phyloP scores from a whole-genome alignment of 371 early-diverging fungal species.

The Coemansia sp. region DNA sequence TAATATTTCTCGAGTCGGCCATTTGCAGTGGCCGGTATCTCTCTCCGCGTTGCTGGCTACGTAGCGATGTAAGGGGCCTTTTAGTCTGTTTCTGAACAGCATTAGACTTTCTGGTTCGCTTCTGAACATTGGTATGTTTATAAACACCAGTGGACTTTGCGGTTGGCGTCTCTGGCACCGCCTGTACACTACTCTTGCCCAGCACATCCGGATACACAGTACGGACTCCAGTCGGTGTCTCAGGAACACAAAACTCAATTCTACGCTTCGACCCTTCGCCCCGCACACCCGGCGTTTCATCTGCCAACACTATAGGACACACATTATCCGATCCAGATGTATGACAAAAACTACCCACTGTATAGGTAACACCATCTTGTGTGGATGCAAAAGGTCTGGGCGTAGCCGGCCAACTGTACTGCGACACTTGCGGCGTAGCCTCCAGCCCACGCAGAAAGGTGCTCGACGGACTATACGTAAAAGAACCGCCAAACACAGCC shows the following conservation, averaged over 20 bases:
- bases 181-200: neutral
- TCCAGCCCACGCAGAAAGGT: neutral
- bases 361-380: too few species aligned
- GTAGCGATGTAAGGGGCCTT: neutral
- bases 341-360: neutral
- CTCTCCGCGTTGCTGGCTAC: neutral
- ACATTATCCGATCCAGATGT: neutral
- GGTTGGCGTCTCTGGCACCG: slow-evolving; percentile 7
- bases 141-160: neutral
- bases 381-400: neutral
- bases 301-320: slow-evolving; percentile 1
- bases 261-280: slow-evolving; percentile 5
- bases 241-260: slow-evolving; percentile 4
- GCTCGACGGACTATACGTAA: neutral
- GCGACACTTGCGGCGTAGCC: neutral
- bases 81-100: neutral
- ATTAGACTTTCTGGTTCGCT: neutral
- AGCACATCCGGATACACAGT: neutral
- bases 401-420: neutral
- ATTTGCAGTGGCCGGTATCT: slow-evolving; percentile 3
- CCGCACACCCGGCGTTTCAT: slow-evolving; percentile 2
- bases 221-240: slow-evolving; percentile 1
- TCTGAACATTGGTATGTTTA: neutral
- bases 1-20: neutral
- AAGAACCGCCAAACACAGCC: neutral